Conservation (phyloP, 345 rosid species). For the Corymbia maculata region DNA sequence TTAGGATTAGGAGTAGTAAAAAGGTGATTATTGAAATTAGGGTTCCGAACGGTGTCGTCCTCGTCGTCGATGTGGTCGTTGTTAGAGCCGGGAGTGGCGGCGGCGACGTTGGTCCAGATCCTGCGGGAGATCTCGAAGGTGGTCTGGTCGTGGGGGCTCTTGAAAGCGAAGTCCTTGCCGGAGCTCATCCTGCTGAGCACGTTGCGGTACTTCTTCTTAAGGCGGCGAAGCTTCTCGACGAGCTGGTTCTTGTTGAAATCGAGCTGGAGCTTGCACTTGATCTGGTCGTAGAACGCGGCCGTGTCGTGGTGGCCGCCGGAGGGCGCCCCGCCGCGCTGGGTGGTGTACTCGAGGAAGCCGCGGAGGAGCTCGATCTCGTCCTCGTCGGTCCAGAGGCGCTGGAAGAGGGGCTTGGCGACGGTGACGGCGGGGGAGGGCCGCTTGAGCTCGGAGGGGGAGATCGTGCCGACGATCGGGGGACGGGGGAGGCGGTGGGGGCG, state of each 20-base stretch:
- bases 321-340: slow-evolving; percentile 28
- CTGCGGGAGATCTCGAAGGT: slow-evolving; percentile 94
- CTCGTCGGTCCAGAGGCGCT: slow-evolving; percentile 95
- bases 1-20: slow-evolving; percentile 8
- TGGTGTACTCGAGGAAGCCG: slow-evolving; percentile 77
- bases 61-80: slow-evolving; percentile 65
- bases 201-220: slow-evolving; percentile 92
- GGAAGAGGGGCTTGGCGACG: slow-evolving; percentile 55
- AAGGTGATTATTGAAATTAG: slow-evolving; percentile 8
- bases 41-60: slow-evolving; percentile 20
- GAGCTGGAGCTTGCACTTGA: slow-evolving; percentile 88
- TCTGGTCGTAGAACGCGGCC: slow-evolving; percentile 84
- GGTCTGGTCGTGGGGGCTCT: slow-evolving; percentile 85
- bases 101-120: slow-evolving; percentile 57
- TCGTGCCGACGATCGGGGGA: slow-evolving; percentile 5
- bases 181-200: slow-evolving; percentile 60
- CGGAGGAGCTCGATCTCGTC: slow-evolving; percentile 98
- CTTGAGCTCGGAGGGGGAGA: slow-evolving; percentile 8
- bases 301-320: slow-evolving; percentile 57
- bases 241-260: slow-evolving; percentile 97
- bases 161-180: slow-evolving; percentile 83
- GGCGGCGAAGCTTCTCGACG: slow-evolving; percentile 83
- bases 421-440: background rate
- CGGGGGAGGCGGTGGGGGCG: slow-evolving; percentile 15
- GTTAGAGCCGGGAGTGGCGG: slow-evolving; percentile 30